These are phyloP conservation scores for Tarenaya hassleriana DNA, from an alignment of 345 rosid genomes.

Conservation along the genomic window DNA sequence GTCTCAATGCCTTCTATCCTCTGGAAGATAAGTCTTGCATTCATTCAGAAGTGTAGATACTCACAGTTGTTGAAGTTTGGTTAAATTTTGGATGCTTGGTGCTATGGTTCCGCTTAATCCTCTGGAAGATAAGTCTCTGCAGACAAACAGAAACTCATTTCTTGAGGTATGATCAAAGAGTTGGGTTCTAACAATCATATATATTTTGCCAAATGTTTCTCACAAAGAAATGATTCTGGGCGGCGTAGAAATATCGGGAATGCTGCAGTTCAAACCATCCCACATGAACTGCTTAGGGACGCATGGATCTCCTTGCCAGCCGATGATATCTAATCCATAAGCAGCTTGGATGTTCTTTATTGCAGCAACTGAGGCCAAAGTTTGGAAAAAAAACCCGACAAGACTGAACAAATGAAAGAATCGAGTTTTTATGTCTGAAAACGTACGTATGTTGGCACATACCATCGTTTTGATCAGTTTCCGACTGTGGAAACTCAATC, in stretches of 20 bases:
- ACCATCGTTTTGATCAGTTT: neutral
- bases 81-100: slow-evolving; percentile 25
- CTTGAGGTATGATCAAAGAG: neutral
- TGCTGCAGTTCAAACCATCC: slow-evolving; percentile 39
- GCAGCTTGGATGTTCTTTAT: slow-evolving; percentile 29
- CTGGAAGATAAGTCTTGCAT: neutral
- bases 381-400: no score
- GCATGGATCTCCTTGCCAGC: slow-evolving; percentile 53
- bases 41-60: slow-evolving; percentile 3
- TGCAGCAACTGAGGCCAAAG: slow-evolving; percentile 30
- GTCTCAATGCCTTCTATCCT: neutral
- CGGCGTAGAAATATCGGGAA: slow-evolving; percentile 11
- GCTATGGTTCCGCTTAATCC: slow-evolving; percentile 33
- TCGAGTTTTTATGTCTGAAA: no score
- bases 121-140: slow-evolving; percentile 35
- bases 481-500: neutral
- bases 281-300: slow-evolving; percentile 20
- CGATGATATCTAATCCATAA: slow-evolving; percentile 23
- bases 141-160: neutral
- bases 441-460: neutral
- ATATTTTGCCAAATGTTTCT: slow-evolving; percentile 12
- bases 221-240: slow-evolving; percentile 42
- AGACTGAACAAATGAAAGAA: no score
- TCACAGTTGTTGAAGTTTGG: slow-evolving; percentile 31
- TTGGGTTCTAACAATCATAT: no score